A percentile compares a stretch with the other conserved stretches of the same genome.
phyloP scores from a whole-genome alignment of 345 rosid species.

The Erodium maritimum region DNA sequence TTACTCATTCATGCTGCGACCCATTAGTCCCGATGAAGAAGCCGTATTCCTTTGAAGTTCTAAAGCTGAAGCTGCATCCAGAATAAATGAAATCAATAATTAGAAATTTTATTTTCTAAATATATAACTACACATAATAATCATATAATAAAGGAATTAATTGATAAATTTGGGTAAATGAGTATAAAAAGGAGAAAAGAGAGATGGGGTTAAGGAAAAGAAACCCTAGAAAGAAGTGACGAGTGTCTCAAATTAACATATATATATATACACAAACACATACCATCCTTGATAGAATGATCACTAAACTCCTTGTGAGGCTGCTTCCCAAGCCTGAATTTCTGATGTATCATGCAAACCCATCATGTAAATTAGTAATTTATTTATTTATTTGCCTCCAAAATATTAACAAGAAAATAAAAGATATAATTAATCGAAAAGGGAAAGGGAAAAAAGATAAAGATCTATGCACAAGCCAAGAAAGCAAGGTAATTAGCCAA shows the following conservation, averaged over 20 bases:
- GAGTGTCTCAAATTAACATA: neutral
- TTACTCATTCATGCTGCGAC: conserved; percentile 95
- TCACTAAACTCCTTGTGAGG: conserved; percentile 97
- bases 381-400: neutral
- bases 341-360: conserved; percentile 26
- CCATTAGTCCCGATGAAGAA: conserved; percentile 78
- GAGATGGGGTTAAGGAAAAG: neutral
- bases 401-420: conserved; percentile 2
- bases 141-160: neutral
- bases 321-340: conserved; percentile 98
- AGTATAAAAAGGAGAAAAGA: neutral
- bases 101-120: neutral
- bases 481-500: conserved; percentile 10
- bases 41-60: conserved; percentile 80
- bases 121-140: neutral
- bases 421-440: conserved; percentile 7
- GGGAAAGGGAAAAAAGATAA: conserved; percentile 1
- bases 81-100: neutral
- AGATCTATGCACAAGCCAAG: neutral
- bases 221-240: conserved; percentile 24
- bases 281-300: conserved; percentile 90
- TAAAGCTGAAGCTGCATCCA: conserved; percentile 43
- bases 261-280: conserved; percentile 4
- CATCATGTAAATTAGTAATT: neutral
- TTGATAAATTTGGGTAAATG: neutral